Evolutionary conservation across 805 yeast genomes (phyloP).

Genomic region (Cyberlindnera xylosilytica): DNA sequence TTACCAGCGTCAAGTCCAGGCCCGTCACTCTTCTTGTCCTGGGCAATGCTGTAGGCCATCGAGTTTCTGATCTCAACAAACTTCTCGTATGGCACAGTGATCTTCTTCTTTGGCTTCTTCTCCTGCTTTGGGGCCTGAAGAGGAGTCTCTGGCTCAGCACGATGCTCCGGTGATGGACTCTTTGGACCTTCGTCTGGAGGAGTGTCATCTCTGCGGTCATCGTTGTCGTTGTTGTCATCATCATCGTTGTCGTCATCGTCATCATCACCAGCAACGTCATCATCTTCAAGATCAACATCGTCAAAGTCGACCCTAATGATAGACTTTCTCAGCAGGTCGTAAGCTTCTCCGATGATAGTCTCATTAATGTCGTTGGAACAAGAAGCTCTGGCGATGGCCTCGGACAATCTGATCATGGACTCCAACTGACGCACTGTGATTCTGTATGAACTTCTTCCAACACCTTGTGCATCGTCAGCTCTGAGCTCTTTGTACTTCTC

Average conservation of each 20-base stretch:
- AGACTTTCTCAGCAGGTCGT: constrained; percentile 82
- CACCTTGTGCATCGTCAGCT: constrained; percentile 86
- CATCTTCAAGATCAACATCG: constrained; percentile 70
- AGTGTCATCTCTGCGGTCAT: constrained; percentile 11
- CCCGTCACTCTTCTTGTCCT: constrained; percentile 46
- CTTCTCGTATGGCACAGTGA: constrained; percentile 77
- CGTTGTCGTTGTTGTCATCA: constrained; percentile 9
- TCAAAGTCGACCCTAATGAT: constrained; percentile 93
- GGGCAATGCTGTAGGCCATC: constrained; percentile 64
- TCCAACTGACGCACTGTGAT: constrained; percentile 97
- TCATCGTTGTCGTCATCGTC: constrained; percentile 29
- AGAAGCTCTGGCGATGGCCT: constrained; percentile 96
- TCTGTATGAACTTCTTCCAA: constrained; percentile 81
- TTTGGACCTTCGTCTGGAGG: constrained; percentile 2
- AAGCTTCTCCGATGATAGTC: constrained; percentile 90
- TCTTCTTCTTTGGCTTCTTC: constrained; percentile 32
- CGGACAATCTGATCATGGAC: constrained; percentile 87
- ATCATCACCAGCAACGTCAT: constrained; percentile 33
- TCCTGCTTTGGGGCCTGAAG: constrained; percentile 4
- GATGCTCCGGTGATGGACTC: constrained; percentile 1
- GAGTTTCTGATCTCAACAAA: constrained; percentile 81
- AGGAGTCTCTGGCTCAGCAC: not conserved
- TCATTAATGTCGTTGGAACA: constrained; percentile 65
- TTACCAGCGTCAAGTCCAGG: constrained; percentile 67
- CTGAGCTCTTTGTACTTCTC: constrained; percentile 80